Base-by-base conservation (phyloP, 2,329 filamentous ascomycete genomes). In the Torrubiella hemipterigena region DNA sequence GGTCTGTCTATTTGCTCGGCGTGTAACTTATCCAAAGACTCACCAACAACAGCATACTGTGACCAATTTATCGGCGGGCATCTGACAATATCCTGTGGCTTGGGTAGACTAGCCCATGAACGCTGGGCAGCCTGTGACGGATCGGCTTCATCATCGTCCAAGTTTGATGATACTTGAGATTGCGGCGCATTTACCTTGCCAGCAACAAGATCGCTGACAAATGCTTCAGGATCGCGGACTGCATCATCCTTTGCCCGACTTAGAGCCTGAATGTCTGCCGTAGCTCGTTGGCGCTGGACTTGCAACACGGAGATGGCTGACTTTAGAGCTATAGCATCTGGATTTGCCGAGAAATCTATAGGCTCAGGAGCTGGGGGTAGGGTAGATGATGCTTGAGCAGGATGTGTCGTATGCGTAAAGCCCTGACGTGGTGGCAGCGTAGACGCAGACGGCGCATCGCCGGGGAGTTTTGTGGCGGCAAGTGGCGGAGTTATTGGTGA, bases 21-120 rank as follows among this genome's bases (percentile, higher is more conserved):
- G 51, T 95, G 87, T 40, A 95, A 63, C 50, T 77, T 81, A 54
- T 95, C 85, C 21, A 95, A 65, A 2, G 83, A 74, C 15, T 56
- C 51, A 29, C 85, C 87, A 4, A 91, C 76, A n/a, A 95, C 68
- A 44, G 84, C 83, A 54, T 96, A 96, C 50, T 94, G 87, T 10
- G 77, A 74, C 89, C 89, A 96, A 60, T 95, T 94, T 48, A 96
- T 78, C 7, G 84, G 81, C 7, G 89, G 89, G 58, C 79, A 85
- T 24, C 87, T 77, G 17, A 93, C 78, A 1, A 96, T 63, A 43
- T 81, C 81, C 53, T 95, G 89, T 6, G 82, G 75, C 11, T 69
- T 69, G 1, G 87, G 87, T 11, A 95, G 69, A 13, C 59, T 59
- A 3, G 71, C 62, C 61, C 86, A 86, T 3, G 59, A 41, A 19